phyloP scores from a whole-genome alignment of 2,329 filamentous ascomycete genomes.

The Pseudopithomyces chartarum region DNA sequence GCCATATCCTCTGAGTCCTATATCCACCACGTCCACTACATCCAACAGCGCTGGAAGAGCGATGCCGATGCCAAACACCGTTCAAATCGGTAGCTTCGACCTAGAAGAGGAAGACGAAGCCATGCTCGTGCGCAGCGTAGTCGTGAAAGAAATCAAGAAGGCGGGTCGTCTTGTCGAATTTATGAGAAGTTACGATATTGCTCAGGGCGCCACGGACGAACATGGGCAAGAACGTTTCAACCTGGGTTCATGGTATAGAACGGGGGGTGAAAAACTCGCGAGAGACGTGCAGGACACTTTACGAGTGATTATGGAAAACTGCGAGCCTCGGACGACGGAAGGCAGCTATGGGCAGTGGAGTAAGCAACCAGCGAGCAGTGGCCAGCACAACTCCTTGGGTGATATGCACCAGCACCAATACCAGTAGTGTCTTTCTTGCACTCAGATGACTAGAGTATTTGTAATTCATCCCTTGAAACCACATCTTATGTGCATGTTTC shows the following conservation, averaged over 20 bases:
- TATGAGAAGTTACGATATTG: not conserved
- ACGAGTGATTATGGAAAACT: not conserved
- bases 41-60: not conserved
- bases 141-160: not conserved
- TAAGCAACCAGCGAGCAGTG: no score
- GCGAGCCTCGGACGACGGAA: no score
- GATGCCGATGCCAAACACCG: not conserved
- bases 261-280: not conserved
- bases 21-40: not conserved
- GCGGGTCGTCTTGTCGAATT: not conserved
- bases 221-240: not conserved
- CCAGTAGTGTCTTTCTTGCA: no score
- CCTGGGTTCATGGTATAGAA: not conserved
- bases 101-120: slow-evolving; percentile 4
- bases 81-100: slow-evolving; percentile 3
- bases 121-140: not conserved
- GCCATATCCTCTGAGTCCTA: not conserved
- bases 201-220: not conserved
- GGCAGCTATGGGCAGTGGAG: no score
- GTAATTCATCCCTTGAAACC: no score
- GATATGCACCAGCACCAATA: no score
- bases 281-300: not conserved
- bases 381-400: no score
- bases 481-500: no score
- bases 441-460: no score